Evolutionary conservation across 1,139 yeast genomes (phyloP), one percentile per base, ranked within the genome.

Genomic region (Chernovozyma aurita): DNA sequence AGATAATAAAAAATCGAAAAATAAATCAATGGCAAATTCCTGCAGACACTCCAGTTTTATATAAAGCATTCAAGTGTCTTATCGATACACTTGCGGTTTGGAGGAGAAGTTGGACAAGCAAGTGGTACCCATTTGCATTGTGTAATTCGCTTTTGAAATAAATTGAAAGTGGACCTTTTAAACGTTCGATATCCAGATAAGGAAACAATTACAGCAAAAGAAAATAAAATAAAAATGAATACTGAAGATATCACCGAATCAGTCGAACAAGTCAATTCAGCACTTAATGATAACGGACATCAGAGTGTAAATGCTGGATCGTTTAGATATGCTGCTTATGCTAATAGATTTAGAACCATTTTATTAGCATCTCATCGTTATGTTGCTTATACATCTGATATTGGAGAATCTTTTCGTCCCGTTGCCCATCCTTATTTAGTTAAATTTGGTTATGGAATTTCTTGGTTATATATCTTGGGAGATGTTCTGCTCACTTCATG

Each of bases 401-500:
- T 85, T 45, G 95, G 95, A 18, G 95, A 85, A 54, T 83, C 92
- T n/a, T 85, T 85, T 60, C 70, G 95, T 38, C 95, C 95, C 0
- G 84, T 85, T 15, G 92, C 87, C 6, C 84, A 80, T 49, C 90
- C 94, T 1, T 49, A 50, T 28, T 41, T 80, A 25, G 94, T 85
- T 15, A 70, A 65, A 17, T 47, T 76, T 2, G 85, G 92, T 25
- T 85, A 85, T 54, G 87, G 80, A 21, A 61, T 85, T 27, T 81
- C 90, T 4, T 85, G 95, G 95, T 62, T 76, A 1, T 85, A 85
- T 53, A 68, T 85, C 24, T 53, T 81, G 24, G 90, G 90, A n/a
- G 95, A 85, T 60, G 94, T 85, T 24, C 71, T 79, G 8, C 81
- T 73, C 49, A 85, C 81, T 42, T 70, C 86, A 2, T 85, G 94